Conservation (phyloP, 305 asterid genomes). For the Fraxinus dipetala region DNA sequence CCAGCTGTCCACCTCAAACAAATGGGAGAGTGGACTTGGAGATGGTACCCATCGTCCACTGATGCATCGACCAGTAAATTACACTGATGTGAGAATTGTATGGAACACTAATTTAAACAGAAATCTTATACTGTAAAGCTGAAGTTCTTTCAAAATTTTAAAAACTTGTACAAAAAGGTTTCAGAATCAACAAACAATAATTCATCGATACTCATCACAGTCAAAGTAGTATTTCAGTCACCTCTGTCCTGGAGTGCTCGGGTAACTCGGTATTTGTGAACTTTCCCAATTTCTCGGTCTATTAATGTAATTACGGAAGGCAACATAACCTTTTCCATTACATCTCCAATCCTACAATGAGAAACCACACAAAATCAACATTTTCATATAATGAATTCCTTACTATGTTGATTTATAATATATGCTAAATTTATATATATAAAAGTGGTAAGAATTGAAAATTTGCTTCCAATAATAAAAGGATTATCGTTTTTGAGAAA, state of each 20-base stretch:
- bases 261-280: conserved; percentile 44
- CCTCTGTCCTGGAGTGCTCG: conserved; percentile 95
- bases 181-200: conserved; percentile 8
- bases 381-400: background rate
- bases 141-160: conserved; percentile 6
- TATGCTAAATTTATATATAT: background rate
- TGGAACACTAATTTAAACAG: conserved; percentile 54
- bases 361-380: conserved; percentile 23
- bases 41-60: conserved; percentile 85
- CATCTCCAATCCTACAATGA: conserved; percentile 79
- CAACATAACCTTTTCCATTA: conserved; percentile 84
- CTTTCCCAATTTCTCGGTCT: conserved; percentile 83
- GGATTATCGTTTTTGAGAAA: background rate
- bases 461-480: background rate
- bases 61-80: conserved; percentile 94
- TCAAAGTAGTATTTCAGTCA: conserved; percentile 40
- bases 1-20: conserved; percentile 69
- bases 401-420: background rate
- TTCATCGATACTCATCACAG: conserved; percentile 19
- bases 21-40: conserved; percentile 62
- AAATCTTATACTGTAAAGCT: conserved; percentile 33
- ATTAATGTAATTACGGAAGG: conserved; percentile 77
- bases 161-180: background rate
- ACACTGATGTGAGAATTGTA: conserved; percentile 83
- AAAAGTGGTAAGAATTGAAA: background rate